These are phyloP conservation scores for Chaetomium globosum DNA, from an alignment of 2,329 filamentous ascomycete genomes.

Conservation along the genomic window DNA sequence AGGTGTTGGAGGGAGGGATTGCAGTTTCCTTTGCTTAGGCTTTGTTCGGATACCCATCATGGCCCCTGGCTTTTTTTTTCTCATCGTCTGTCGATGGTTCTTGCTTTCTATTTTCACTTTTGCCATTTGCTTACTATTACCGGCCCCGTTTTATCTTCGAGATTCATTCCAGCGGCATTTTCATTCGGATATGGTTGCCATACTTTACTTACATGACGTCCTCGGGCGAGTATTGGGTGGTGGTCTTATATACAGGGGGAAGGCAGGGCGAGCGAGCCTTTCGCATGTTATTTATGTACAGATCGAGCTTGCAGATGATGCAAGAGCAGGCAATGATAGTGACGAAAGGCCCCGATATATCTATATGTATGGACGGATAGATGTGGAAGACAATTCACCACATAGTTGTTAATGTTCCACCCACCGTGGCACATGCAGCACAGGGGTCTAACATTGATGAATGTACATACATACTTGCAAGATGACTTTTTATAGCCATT, in stretches of 20 bases:
- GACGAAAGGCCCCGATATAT: conserved; percentile 5
- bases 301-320: background rate
- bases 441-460: background rate
- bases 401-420: conserved; percentile 15
- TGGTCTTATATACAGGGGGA: conserved; percentile 10
- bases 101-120: background rate
- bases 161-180: conserved; percentile 2
- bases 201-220: background rate
- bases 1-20: background rate
- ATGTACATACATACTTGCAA: background rate
- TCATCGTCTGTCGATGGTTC: conserved; percentile 19
- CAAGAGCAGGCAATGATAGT: conserved; percentile 4
- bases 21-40: conserved; percentile 15
- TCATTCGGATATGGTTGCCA: conserved; percentile 1
- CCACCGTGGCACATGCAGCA: background rate
- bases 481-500: background rate
- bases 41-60: conserved; percentile 36
- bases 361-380: conserved; percentile 1
- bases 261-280: background rate
- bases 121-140: background rate
- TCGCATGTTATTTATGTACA: background rate
- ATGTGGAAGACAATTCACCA: background rate
- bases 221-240: background rate
- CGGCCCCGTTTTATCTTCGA: conserved; percentile 7
- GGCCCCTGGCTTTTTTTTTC: conserved; percentile 26